These are phyloP conservation scores for Amanita brunnescens DNA, from an alignment of 768 basidiomycete species.

Conservation along the genomic window DNA sequence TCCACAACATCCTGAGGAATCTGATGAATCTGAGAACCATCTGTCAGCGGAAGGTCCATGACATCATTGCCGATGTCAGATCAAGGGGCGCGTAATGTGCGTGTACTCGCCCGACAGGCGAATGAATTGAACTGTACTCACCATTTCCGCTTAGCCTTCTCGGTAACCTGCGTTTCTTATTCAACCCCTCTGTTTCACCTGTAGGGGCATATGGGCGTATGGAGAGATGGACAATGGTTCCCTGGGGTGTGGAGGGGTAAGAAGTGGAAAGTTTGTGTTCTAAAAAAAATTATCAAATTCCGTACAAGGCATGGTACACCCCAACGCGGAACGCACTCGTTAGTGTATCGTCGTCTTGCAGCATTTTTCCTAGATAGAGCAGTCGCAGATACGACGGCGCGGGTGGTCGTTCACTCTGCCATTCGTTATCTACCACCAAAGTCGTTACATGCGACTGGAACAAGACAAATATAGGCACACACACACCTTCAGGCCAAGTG, in stretches of 20 bases:
- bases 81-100: too few species aligned
- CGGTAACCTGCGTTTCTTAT: conserved; percentile 36
- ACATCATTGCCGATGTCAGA: background rate
- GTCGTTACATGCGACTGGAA: conserved; percentile 9
- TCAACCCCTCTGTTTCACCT: conserved; percentile 38
- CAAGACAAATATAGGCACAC: background rate
- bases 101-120: background rate
- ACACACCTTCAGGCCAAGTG: conserved; percentile 65
- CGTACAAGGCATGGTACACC: background rate
- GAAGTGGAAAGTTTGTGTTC: conserved; percentile 31
- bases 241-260: conserved; percentile 23
- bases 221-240: conserved; percentile 69
- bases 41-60: background rate
- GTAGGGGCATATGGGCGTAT: conserved; percentile 51
- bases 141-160: conserved; percentile 21
- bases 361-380: conserved; percentile 67
- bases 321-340: conserved; percentile 39
- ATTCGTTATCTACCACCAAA: conserved; percentile 35
- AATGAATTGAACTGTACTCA: conserved; percentile 12
- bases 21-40: background rate
- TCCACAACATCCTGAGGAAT: conserved; percentile 2
- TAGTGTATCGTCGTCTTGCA: conserved; percentile 80
- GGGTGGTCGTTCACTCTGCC: conserved; percentile 73
- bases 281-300: conserved; percentile 11
- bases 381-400: conserved; percentile 71